phyloP scores from a whole-genome alignment of 2,329 filamentous ascomycete genomes.

The Aspergillus cejpii region DNA sequence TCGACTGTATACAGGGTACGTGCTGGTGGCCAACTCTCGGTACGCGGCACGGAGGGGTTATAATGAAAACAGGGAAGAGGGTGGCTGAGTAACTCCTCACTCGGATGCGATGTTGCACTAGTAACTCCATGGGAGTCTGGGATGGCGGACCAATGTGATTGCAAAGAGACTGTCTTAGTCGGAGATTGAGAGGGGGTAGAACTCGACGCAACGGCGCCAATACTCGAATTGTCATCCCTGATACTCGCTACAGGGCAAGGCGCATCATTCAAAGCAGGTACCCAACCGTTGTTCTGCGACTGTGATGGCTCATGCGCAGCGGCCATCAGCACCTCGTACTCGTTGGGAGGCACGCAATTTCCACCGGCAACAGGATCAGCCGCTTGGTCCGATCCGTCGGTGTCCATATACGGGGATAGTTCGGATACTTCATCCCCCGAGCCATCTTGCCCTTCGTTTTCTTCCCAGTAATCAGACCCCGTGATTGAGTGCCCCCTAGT shows the following conservation, averaged over 20 bases:
- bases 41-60: background rate
- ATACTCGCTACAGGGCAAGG: background rate
- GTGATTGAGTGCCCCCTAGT: conserved; percentile 3
- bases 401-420: conserved; percentile 4
- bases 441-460: conserved; percentile 2
- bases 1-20: background rate
- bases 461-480: conserved; percentile 5
- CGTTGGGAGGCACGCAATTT: background rate
- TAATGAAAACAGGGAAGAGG: conserved; percentile 4
- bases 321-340: background rate
- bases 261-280: background rate
- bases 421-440: conserved; percentile 10
- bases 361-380: background rate
- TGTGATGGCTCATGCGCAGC: background rate
- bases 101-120: background rate
- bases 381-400: conserved; percentile 5
- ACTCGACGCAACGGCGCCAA: background rate
- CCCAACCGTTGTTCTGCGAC: background rate
- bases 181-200: background rate
- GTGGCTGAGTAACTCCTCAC: conserved; percentile 7
- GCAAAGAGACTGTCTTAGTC: background rate
- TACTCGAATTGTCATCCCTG: background rate
- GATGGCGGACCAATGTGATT: background rate
- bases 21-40: background rate
- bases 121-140: background rate